Evolutionary conservation across 2,329 filamentous ascomycete genomes (phyloP), one percentile per base, ranked within the genome.

Genomic region (Venturia aucupariae): DNA sequence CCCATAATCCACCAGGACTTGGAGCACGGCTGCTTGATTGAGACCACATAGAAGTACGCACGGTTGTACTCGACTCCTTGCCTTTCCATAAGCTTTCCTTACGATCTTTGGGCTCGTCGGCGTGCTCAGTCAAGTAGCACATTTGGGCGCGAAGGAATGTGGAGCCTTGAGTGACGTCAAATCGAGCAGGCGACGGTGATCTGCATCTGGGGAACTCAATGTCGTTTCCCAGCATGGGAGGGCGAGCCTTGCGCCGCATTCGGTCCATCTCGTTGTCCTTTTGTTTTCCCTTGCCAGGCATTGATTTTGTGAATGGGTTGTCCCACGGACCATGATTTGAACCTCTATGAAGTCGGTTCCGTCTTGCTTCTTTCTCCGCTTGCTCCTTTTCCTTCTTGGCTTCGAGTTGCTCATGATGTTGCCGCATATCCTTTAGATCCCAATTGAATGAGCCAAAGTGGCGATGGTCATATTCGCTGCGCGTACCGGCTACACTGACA

Each of bases 161-260:
- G 11, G 78, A 80, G 10, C 77, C 75, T 71, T 91, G 89, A 64
- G 90, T 87, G 0, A 89, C 86, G 72, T 96, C 91, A 70, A 95
- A 88, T 70, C 90, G 87, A 19, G 92, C 95, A 64, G 87, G 84
- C 74, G 93, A 88, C 6, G 93, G 93, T 32, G 92, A 96, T 11
- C 83, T 81, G 72, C 91, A 96, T 72, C 84, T 84, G 41, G 91
- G 90, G 73, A 97, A 96, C 32, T 82, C 80, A 64, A 97, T 83
- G 68, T 96, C 89, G 65, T 81, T 78, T 64, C 93, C 93, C 13
- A 96, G 84, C 92, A 97, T 95, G 11, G 93, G 93, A 48, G 93
- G 93, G 51, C 81, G 83, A 32, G 82, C 82, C 54, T 80, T 79
- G 66, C 86, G 86, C 27, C 81, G 81, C 78, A 85, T 83, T 32